Conservation (phyloP, 2,329 filamentous ascomycete genomes). For the Ophiosphaerella korrae region DNA sequence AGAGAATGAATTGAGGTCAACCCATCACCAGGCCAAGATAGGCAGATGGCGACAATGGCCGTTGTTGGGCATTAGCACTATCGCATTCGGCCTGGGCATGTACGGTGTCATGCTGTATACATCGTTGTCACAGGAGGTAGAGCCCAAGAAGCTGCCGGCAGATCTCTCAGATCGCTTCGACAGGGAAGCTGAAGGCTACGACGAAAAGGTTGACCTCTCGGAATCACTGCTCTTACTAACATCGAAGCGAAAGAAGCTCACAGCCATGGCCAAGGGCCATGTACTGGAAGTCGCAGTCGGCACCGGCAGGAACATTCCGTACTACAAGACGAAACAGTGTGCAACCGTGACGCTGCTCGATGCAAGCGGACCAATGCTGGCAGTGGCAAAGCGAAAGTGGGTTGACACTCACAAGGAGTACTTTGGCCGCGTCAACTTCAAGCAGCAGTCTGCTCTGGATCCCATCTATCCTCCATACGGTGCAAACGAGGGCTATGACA, state of each 20-base stretch:
- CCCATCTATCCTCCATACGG: conserved; percentile 50
- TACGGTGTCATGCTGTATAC: conserved; percentile 47
- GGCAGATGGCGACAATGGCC: conserved; percentile 39
- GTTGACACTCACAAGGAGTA: conserved; percentile 48
- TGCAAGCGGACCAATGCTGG: conserved; percentile 55
- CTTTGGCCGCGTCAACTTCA: conserved; percentile 48
- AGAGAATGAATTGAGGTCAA: conserved; percentile 33
- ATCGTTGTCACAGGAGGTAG: conserved; percentile 35
- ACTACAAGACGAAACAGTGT: conserved; percentile 49
- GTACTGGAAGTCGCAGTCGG: conserved; percentile 57
- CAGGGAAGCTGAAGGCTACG: conserved; percentile 52
- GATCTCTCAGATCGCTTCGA: conserved; percentile 55
- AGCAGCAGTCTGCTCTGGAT: conserved; percentile 52
- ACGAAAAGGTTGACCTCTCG: conserved; percentile 53
- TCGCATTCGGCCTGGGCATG: conserved; percentile 48
- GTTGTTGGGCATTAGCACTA: conserved; percentile 37
- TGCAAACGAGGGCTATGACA: conserved; percentile 52
- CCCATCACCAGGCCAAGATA: conserved; percentile 33
- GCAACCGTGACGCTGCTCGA: conserved; percentile 55
- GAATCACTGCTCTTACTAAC: conserved; percentile 52
- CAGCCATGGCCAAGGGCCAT: conserved; percentile 50
- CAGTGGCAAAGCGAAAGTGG: conserved; percentile 56
- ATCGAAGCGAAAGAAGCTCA: conserved; percentile 48
- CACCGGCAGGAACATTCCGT: conserved; percentile 55
- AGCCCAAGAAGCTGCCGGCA: conserved; percentile 34